Evolutionary conservation across 768 basidiomycete genomes (phyloP).

Genomic region (Coprinopsis sp.): DNA sequence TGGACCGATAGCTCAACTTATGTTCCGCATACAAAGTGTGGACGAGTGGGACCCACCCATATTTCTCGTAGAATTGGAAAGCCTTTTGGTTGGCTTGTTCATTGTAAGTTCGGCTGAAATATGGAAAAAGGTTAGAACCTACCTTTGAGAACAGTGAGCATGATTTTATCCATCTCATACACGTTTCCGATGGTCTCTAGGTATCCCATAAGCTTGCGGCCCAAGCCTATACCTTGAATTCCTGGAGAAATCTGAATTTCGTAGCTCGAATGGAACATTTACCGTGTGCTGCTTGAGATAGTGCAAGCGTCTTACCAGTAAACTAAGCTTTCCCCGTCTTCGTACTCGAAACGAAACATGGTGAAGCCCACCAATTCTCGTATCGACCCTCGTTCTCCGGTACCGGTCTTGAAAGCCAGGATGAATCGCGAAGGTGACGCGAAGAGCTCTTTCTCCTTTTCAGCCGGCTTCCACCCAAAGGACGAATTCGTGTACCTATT

Average conservation of each 20-base stretch:
- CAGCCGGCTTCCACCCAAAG: constrained; percentile 59
- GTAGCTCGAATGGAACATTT: constrained; percentile 51
- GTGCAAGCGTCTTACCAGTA: constrained; percentile 54
- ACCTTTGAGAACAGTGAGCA: constrained; percentile 78
- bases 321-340: constrained; percentile 52
- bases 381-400: constrained; percentile 5
- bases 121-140: constrained; percentile 2
- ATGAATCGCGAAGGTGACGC: constrained; percentile 56
- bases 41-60: constrained; percentile 40
- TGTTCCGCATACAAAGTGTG: background rate
- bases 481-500: constrained; percentile 51
- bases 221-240: constrained; percentile 52
- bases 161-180: constrained; percentile 62
- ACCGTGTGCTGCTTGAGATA: background rate
- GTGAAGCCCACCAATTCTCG: constrained; percentile 33
- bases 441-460: constrained; percentile 61
- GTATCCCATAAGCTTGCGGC: constrained; percentile 45
- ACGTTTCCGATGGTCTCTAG: constrained; percentile 45
- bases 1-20: constrained; percentile 19
- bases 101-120: background rate
- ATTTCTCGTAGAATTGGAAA: constrained; percentile 44
- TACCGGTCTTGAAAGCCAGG: constrained; percentile 30
- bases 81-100: constrained; percentile 22
- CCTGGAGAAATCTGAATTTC: constrained; percentile 60
- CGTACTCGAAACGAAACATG: constrained; percentile 74